Conservation (phyloP, 345 rosid species). For the Populus simonii region DNA sequence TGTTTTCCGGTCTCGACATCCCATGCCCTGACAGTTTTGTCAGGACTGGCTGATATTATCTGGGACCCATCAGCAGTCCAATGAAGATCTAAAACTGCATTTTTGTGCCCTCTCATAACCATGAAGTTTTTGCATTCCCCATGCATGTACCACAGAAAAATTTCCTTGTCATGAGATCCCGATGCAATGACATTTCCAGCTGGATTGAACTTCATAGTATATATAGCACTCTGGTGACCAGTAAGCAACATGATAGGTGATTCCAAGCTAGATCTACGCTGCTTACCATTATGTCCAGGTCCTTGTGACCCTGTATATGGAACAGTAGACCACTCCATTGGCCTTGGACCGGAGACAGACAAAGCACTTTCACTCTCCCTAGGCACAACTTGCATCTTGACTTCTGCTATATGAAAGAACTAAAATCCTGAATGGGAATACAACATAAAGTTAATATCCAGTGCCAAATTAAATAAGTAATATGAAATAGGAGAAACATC, state of each 20-base stretch:
- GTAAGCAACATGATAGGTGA: constrained; percentile 85
- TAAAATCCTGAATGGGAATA: constrained; percentile 1
- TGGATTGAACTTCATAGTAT: constrained; percentile 91
- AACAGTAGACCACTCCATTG: constrained; percentile 88
- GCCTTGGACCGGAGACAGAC: constrained; percentile 63
- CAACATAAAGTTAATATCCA: not conserved
- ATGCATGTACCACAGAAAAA: constrained; percentile 81
- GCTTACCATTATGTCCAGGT: constrained; percentile 56
- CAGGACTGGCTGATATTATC: constrained; percentile 91
- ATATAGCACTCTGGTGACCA: constrained; percentile 85
- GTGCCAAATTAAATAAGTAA: not conserved
- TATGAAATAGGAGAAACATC: not conserved
- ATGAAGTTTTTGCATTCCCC: constrained; percentile 95
- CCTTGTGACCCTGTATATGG: constrained; percentile 50
- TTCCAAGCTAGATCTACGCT: constrained; percentile 78
- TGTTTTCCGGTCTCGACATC: constrained; percentile 93
- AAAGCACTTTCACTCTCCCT: constrained; percentile 56
- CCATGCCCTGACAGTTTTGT: constrained; percentile 90
- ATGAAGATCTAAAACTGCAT: constrained; percentile 87
- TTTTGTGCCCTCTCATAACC: constrained; percentile 95
- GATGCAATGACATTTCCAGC: constrained; percentile 81
- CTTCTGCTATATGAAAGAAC: not conserved
- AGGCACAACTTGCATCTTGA: constrained; percentile 20
- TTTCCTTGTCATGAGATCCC: constrained; percentile 93
- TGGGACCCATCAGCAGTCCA: constrained; percentile 91